Evolutionary conservation across 2,329 filamentous ascomycete genomes (phyloP), one percentile per base, ranked within the genome.

Genomic region (Fusarium sp.): DNA sequence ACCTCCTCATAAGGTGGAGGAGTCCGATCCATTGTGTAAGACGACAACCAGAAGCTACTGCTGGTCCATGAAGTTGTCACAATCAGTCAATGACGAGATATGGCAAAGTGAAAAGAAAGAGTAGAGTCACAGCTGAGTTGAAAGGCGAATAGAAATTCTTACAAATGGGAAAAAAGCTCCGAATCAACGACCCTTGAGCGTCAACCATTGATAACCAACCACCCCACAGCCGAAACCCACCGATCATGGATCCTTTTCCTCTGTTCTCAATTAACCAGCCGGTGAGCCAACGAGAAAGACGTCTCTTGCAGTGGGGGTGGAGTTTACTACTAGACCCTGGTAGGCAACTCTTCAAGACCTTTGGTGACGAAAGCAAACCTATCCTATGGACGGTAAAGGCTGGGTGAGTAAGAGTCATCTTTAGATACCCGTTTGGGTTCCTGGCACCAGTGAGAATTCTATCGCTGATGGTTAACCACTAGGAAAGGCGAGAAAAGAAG

Each of bases 1-100:
- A 63, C 52, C 38, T 73, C 70, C 49, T 68, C 58, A 55, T 72
- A 73, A 4, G 64, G 60, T 18, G 66, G 63, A 35, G 70, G 64
- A 46, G 58, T 55, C 41, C 47, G 55, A 35, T 68, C 63, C 73
- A 75, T 66, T 46, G 42, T 39, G 53, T 38, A 46, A 31, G 26
- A 31, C 42, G 28, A 57, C 24, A 20, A 49, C 18, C 23, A 43
- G 44, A 38, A 28, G 6, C 33, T 56, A 43, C 29, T 41, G 23
- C 33, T 54, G 37, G 44, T 44, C 46, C 29, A 33, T 61, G 50
- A 50, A 50, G 35, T 12, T 46, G 54, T 42, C 21, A 44, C 46
- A 35, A 49, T 41, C 29, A 42, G 39, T 48, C 49, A 42, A 59
- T 29, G 44, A 42, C 29, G 44, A 37, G 33, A 54, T 31, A 37